Conservation (phyloP, 768 basidiomycete species). For the Tricholoma furcatifolium region DNA sequence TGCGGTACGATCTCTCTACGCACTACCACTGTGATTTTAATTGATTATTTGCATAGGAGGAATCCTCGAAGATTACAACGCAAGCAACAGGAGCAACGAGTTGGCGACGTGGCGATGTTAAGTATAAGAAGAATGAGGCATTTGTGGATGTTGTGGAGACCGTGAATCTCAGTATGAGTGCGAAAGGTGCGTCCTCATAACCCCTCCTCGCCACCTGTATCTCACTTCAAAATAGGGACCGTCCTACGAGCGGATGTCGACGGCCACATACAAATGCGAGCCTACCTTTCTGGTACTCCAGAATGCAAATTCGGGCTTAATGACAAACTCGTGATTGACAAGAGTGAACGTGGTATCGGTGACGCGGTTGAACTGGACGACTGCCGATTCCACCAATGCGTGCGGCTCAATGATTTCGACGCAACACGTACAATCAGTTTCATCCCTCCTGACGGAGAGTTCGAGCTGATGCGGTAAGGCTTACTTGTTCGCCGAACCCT, state of each 20-base stretch:
- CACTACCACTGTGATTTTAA: background rate
- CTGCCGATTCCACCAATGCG: conserved; percentile 98
- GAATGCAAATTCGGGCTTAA: conserved; percentile 99
- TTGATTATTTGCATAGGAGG: conserved; percentile 59
- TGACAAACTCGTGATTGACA: conserved; percentile 97
- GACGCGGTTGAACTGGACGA: conserved; percentile 96
- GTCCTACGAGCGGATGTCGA: conserved; percentile 95
- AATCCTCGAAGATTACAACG: conserved; percentile 93
- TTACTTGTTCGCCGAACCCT: background rate
- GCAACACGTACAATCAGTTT: conserved; percentile 93
- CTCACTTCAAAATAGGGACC: conserved; percentile 52
- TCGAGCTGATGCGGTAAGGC: conserved; percentile 91
- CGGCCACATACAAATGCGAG: conserved; percentile 97
- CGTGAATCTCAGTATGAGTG: conserved; percentile 95
- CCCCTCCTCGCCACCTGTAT: background rate
- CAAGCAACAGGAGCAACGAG: conserved; percentile 97
- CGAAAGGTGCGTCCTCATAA: conserved; percentile 65
- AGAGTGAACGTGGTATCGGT: conserved; percentile 60
- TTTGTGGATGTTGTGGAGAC: conserved; percentile 99
- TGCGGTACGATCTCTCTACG: conserved; percentile 50
- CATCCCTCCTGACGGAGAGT: conserved; percentile 97
- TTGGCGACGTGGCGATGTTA: conserved; percentile 94
- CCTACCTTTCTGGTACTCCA: conserved; percentile 93
- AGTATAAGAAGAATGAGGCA: conserved; percentile 99
- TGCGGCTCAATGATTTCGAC: conserved; percentile 92